A percentile compares a stretch with the other conserved stretches of the same genome.
Evolutionary conservation across 441 rosid species (phyloP).

Genomic region (Gossypium schwendimanii): DNA sequence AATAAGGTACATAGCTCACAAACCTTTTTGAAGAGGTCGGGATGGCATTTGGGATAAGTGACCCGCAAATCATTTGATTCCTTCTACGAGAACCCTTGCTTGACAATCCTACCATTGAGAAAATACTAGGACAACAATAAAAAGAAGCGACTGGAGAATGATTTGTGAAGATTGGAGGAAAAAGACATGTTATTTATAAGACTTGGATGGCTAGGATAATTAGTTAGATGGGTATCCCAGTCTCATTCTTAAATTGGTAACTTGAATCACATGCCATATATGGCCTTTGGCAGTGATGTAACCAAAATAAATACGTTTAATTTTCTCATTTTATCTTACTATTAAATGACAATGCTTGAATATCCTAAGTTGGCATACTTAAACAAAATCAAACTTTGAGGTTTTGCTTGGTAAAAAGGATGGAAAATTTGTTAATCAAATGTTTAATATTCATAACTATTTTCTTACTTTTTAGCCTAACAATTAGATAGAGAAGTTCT

Average conservation of each 20-base stretch:
- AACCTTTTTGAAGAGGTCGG: background rate
- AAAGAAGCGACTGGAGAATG: background rate
- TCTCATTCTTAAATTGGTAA: conserved; percentile 9
- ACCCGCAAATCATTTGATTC: background rate
- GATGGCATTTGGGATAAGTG: background rate
- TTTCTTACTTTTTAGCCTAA: too few species aligned
- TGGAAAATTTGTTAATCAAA: too few species aligned
- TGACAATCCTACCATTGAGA: background rate
- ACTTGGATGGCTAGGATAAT: background rate
- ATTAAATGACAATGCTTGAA: background rate
- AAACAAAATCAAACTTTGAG: background rate
- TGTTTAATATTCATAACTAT: too few species aligned
- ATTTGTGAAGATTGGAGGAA: conserved; percentile 5
- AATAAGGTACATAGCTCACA: conserved; percentile 10
- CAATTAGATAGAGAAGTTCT: too few species aligned
- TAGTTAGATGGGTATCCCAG: background rate
- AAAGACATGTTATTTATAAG: conserved; percentile 19
- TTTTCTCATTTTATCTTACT: background rate
- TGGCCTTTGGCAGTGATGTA: background rate
- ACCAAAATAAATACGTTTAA: conserved; percentile 1
- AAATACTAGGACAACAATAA: background rate
- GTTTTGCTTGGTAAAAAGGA: too few species aligned
- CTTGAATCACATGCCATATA: conserved; percentile 16
- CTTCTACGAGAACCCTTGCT: conserved; percentile 1
- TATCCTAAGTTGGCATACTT: conserved; percentile 21